Evolutionary conservation across 2,329 filamentous ascomycete species (phyloP).

Genomic region (Aaosphaeria arxii): DNA sequence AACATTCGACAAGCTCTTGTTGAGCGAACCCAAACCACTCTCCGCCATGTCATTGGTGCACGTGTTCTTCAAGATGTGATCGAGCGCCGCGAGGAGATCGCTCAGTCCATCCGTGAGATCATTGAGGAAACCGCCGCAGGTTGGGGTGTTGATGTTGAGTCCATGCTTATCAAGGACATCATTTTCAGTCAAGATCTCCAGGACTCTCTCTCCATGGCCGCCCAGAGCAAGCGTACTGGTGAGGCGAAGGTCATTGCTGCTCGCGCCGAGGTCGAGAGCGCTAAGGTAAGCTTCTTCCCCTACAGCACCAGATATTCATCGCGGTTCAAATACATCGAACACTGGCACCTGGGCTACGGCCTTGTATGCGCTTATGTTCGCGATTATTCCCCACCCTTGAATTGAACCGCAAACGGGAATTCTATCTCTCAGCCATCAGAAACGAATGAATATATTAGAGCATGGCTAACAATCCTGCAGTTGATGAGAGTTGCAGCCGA

Average conservation of each 20-base stretch:
- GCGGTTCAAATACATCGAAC: too few relatives aligned
- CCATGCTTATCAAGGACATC: slow-evolving; percentile 99
- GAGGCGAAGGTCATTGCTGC: slow-evolving; percentile 98
- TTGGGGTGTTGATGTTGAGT: slow-evolving; percentile 96
- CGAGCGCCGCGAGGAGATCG: slow-evolving; percentile 95
- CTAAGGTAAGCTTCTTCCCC: slow-evolving; percentile 52
- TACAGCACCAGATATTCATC: not conserved
- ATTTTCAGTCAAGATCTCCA: slow-evolving; percentile 95
- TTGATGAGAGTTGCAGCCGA: slow-evolving; percentile 69
- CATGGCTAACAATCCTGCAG: not conserved
- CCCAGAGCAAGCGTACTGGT: slow-evolving; percentile 96
- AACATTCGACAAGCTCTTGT: slow-evolving; percentile 95
- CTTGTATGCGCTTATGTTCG: too few relatives aligned
- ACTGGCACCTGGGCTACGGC: too few relatives aligned
- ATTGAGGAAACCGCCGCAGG: slow-evolving; percentile 92
- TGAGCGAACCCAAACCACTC: slow-evolving; percentile 95
- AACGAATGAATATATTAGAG: not conserved
- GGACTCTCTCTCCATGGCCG: slow-evolving; percentile 95
- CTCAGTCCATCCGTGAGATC: slow-evolving; percentile 91
- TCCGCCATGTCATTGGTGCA: slow-evolving; percentile 94
- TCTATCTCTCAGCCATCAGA: not conserved
- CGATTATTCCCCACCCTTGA: too few relatives aligned
- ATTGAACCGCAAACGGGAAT: too few relatives aligned
- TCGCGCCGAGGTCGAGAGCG: slow-evolving; percentile 91
- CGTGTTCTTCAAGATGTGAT: slow-evolving; percentile 97